phyloP scores from a whole-genome alignment of 306 rosid genomes.

The Crotalaria pallida region DNA sequence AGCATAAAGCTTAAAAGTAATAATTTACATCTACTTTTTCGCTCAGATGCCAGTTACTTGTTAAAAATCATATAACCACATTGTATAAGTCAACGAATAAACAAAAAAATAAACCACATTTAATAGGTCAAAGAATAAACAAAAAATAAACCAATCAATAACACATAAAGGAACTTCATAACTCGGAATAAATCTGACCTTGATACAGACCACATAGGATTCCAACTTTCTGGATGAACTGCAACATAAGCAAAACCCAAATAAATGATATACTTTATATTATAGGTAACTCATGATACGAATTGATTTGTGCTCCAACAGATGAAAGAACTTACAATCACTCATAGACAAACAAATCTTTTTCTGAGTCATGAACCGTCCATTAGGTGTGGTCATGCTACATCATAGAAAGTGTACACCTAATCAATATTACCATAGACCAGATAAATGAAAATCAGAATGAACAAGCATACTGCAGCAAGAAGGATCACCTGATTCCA shows the following conservation, averaged over 20 bases:
- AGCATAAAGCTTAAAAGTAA: slow-evolving; percentile 21
- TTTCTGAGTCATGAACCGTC: slow-evolving; percentile 87
- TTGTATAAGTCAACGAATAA: neutral
- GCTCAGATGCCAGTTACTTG: neutral
- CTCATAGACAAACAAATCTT: slow-evolving; percentile 96
- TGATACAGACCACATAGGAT: slow-evolving; percentile 99
- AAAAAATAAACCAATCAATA: neutral
- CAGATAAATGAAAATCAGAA: slow-evolving; percentile 8
- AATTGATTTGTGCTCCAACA: neutral
- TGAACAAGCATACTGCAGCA: neutral
- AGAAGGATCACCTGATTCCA: slow-evolving; percentile 70
- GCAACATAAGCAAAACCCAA: slow-evolving; percentile 26
- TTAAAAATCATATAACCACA: slow-evolving; percentile 11
- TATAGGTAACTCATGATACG: slow-evolving; percentile 8
- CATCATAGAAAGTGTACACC: slow-evolving; percentile 16
- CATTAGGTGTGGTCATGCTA: slow-evolving; percentile 97
- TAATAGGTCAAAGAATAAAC: neutral
- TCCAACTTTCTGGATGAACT: slow-evolving; percentile 99
- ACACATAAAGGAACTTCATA: neutral
- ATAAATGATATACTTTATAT: slow-evolving; percentile 11
- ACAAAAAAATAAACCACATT: neutral
- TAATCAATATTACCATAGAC: neutral
- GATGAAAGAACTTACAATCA: slow-evolving; percentile 63
- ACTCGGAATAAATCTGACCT: slow-evolving; percentile 57
- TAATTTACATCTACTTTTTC: slow-evolving; percentile 13